These are phyloP conservation scores for Jasminum sambac DNA, from an alignment of 257 asterid species.

Conservation along the genomic window DNA sequence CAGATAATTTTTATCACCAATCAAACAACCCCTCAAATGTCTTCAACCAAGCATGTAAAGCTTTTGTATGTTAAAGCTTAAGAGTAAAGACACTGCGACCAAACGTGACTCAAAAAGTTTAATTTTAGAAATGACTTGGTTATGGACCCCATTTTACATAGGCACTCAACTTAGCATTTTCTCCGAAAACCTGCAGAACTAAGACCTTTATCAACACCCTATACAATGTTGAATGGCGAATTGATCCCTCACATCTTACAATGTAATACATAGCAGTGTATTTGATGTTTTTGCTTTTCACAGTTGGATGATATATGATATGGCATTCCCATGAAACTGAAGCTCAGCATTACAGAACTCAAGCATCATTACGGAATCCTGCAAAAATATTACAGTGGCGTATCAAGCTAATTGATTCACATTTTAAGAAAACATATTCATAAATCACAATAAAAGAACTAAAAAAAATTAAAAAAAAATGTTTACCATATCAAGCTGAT, in stretches of 20 bases:
- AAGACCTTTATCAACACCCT: neutral
- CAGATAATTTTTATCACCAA: too few species aligned
- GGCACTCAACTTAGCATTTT: neutral
- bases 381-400: neutral
- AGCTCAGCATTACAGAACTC: constrained; percentile 28
- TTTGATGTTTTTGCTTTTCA: neutral
- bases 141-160: neutral
- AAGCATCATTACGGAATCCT: constrained; percentile 22
- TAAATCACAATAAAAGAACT: neutral
- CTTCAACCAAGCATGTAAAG: neutral
- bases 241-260: neutral
- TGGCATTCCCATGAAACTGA: neutral
- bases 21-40: too few species aligned
- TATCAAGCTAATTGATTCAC: neutral
- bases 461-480: neutral
- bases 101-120: neutral
- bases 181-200: neutral
- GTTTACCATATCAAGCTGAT: constrained; percentile 19
- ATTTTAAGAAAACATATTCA: neutral
- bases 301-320: neutral
- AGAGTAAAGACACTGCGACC: neutral
- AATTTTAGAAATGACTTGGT: neutral
- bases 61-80: too few species aligned
- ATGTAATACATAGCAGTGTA: neutral
- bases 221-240: neutral